Conservation (phyloP, 345 rosid genomes). For the Adansonia digitata region DNA sequence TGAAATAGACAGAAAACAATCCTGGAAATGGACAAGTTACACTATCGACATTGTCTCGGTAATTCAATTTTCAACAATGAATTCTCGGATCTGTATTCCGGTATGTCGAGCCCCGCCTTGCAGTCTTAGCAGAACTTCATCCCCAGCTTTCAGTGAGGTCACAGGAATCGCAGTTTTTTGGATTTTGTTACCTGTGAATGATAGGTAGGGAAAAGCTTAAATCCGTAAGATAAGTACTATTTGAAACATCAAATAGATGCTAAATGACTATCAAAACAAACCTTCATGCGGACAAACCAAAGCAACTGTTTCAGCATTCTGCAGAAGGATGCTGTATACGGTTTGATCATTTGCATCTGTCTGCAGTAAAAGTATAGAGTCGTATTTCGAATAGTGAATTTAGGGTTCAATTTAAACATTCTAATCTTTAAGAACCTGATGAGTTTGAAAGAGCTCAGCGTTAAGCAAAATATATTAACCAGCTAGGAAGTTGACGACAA, state of each 20-base stretch:
- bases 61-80: constrained; percentile 67
- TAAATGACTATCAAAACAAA: constrained; percentile 13
- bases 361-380: constrained; percentile 26
- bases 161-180: constrained; percentile 47
- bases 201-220: background rate
- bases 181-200: constrained; percentile 37
- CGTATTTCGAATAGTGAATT: background rate
- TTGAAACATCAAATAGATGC: constrained; percentile 2
- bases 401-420: background rate
- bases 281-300: constrained; percentile 56
- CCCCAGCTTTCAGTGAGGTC: constrained; percentile 64
- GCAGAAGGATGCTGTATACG: constrained; percentile 54
- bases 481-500: background rate
- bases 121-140: constrained; percentile 49
- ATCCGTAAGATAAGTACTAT: background rate
- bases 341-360: constrained; percentile 30
- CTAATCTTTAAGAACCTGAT: background rate
- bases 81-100: constrained; percentile 78
- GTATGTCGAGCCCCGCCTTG: constrained; percentile 89
- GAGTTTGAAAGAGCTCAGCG: background rate
- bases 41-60: background rate
- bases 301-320: constrained; percentile 84
- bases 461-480: background rate
- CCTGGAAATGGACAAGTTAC: background rate
- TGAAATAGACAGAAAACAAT: no score